These are phyloP conservation scores for Yarrowia yakushimensis DNA, from an alignment of 805 yeast species.

Conservation along the genomic window DNA sequence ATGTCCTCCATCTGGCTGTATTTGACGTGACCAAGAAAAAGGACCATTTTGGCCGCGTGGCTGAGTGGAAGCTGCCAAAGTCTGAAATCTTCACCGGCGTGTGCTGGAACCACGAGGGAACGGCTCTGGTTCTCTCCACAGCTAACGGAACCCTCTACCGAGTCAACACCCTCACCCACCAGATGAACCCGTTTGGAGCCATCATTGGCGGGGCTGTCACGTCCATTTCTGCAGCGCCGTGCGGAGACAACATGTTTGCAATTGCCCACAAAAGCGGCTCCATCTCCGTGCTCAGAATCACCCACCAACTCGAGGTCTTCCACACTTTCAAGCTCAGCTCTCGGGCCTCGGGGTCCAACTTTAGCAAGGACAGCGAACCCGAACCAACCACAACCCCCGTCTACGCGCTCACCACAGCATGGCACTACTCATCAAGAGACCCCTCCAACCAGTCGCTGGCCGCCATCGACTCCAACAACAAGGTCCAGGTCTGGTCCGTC, in stretches of 20 bases:
- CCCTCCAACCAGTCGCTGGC: slow-evolving; percentile 16
- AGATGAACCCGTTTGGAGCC: slow-evolving; percentile 11
- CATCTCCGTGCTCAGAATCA: slow-evolving; percentile 7
- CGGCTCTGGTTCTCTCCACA: neutral
- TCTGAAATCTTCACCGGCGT: slow-evolving; percentile 4
- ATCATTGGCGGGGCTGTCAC: slow-evolving; percentile 8
- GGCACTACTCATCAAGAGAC: slow-evolving; percentile 26
- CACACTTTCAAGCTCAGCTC: slow-evolving; percentile 19
- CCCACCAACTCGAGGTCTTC: neutral
- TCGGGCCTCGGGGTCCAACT: neutral
- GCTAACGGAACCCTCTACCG: slow-evolving; percentile 6
- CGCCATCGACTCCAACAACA: slow-evolving; percentile 22
- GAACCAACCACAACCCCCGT: neutral
- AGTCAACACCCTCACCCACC: neutral
- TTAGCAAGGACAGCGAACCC: neutral
- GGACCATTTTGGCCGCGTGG: neutral
- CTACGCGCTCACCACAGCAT: slow-evolving; percentile 4
- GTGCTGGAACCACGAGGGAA: slow-evolving; percentile 17
- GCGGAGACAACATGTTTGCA: slow-evolving; percentile 25
- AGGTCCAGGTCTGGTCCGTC: slow-evolving; percentile 25
- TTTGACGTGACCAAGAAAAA: neutral
- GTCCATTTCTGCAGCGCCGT: slow-evolving; percentile 24
- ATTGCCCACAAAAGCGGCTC: slow-evolving; percentile 18
- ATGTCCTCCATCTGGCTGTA: neutral
- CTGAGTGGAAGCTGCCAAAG: slow-evolving; percentile 2